These are phyloP conservation scores for Verticillium dahliae DNA, from an alignment of 2,329 filamentous ascomycete genomes.

Conservation along the genomic window DNA sequence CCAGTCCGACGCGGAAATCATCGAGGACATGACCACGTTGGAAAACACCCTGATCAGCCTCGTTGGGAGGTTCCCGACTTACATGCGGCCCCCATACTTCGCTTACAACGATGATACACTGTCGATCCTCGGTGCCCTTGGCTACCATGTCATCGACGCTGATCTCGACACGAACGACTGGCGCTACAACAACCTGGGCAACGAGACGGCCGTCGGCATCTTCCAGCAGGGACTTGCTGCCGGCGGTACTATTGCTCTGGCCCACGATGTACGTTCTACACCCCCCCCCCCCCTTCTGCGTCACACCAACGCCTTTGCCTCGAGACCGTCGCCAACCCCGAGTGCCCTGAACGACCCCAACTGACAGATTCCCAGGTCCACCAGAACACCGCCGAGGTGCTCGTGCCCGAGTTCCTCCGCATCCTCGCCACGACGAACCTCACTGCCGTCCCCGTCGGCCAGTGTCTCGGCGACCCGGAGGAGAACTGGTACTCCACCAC, in stretches of 20 bases:
- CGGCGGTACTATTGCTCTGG: slow-evolving; percentile 16
- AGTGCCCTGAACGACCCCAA: not conserved
- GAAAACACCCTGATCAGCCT: slow-evolving; percentile 40
- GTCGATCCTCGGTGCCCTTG: slow-evolving; percentile 17
- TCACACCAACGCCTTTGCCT: not conserved
- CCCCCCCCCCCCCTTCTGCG: not conserved
- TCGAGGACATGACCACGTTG: slow-evolving; percentile 31
- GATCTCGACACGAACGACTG: slow-evolving; percentile 30
- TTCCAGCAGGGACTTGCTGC: slow-evolving; percentile 12
- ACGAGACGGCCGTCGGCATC: slow-evolving; percentile 21
- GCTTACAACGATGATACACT: slow-evolving; percentile 26
- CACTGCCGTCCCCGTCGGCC: slow-evolving; percentile 37
- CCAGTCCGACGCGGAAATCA: slow-evolving; percentile 22
- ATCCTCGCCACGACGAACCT: slow-evolving; percentile 29
- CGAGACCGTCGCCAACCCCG: not conserved
- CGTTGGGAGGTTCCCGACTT: slow-evolving; percentile 46
- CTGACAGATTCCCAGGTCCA: slow-evolving; percentile 19
- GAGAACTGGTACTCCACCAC: slow-evolving; percentile 38
- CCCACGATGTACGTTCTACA: slow-evolving; percentile 24
- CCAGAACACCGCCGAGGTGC: slow-evolving; percentile 29
- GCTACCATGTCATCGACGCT: slow-evolving; percentile 29
- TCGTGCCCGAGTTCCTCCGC: slow-evolving; percentile 28
- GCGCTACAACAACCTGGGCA: slow-evolving; percentile 26
- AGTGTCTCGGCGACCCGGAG: slow-evolving; percentile 40
- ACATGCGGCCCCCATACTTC: slow-evolving; percentile 40